Base-by-base conservation (phyloP, 495 filamentous ascomycete species). In the Penicillium steckii region DNA sequence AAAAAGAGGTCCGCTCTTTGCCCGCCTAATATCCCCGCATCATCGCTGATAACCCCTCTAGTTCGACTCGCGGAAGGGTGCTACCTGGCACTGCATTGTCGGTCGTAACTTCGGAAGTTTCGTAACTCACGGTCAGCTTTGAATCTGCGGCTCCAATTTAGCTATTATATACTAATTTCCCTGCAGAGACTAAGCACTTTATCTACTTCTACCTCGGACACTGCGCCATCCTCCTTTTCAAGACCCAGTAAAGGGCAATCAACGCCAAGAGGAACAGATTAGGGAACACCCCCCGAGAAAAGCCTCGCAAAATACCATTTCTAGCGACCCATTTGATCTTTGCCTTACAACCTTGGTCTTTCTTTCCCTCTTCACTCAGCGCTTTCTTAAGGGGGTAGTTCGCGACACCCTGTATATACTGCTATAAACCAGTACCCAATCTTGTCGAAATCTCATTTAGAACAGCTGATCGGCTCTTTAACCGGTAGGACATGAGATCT, bases 171-270 rank as follows among this genome's bases (percentile, higher is more conserved):
- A 52, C 64, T 63, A 15, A 59, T 18, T 23, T 23, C 40, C 24
- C 42, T 22, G 3, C 75, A 97, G 92, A 99, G 69, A 97, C 94
- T 33, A 96, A 96, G 74, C 94, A 99, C 73, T 99, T 99, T 78
- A 97, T 97, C 68, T 99, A 99, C 79, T 99, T 99, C 81, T 97
- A 97, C 75, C 89, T 97, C 53, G 94, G 94, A 43, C 94, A 97
- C 79, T 96, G 90, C 69, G 94, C 94, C 17, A 97, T 99, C 63
- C 85, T 99, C 37, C 85, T 99, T 48, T 99, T 97, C 84, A 99
- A 99, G 83, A 99, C 94, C 21, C 92, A 97, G 80, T 97, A 83
- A 75, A 47, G 22, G 21, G 27, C 18, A 43, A 41, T 22, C 6
- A 25, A 17, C 17, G 25, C 19, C n/a, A 29, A 27, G 15, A 38